phyloP scores from a whole-genome alignment of 768 basidiomycete genomes.

The Exsudoporus frostii region DNA sequence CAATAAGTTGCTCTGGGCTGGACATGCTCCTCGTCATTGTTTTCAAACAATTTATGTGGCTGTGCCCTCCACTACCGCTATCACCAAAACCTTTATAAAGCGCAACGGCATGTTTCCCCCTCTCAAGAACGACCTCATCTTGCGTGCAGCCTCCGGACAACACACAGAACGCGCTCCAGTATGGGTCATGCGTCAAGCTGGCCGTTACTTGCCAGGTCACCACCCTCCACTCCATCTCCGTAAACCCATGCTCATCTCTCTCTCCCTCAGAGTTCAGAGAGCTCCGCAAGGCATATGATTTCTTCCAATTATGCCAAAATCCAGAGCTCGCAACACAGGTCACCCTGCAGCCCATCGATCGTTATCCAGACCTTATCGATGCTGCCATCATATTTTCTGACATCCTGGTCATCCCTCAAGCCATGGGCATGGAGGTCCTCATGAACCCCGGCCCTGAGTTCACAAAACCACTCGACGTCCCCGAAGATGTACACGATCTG shows the following conservation, averaged over 20 bases:
- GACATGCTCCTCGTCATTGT: conserved; percentile 42
- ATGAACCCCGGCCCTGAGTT: conserved; percentile 94
- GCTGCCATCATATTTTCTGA: conserved; percentile 98
- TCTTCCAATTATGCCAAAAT: conserved; percentile 93
- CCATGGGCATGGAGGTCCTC: conserved; percentile 91
- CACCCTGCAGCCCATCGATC: conserved; percentile 90
- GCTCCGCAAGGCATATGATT: conserved; percentile 81
- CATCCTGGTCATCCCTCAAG: conserved; percentile 96
- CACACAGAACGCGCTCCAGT: conserved; percentile 90
- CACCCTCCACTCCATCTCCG: conserved; percentile 2
- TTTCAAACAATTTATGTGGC: conserved; percentile 6
- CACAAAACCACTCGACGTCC: conserved; percentile 78
- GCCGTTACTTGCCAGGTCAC: conserved; percentile 89
- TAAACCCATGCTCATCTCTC: background rate
- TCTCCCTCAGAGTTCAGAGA: conserved; percentile 74
- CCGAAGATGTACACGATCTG: conserved; percentile 68
- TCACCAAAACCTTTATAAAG: too few species aligned
- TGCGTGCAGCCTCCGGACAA: conserved; percentile 90
- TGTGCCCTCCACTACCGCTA: too few species aligned
- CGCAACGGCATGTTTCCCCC: conserved; percentile 73
- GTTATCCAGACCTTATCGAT: conserved; percentile 84
- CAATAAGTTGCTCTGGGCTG: conserved; percentile 59
- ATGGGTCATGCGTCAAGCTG: conserved; percentile 98
- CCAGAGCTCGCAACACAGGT: conserved; percentile 87
- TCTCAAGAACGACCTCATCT: conserved; percentile 81